Base-by-base conservation (phyloP, 176 grass and related monocot genomes). In the Hyparrhenia diplandra region DNA sequence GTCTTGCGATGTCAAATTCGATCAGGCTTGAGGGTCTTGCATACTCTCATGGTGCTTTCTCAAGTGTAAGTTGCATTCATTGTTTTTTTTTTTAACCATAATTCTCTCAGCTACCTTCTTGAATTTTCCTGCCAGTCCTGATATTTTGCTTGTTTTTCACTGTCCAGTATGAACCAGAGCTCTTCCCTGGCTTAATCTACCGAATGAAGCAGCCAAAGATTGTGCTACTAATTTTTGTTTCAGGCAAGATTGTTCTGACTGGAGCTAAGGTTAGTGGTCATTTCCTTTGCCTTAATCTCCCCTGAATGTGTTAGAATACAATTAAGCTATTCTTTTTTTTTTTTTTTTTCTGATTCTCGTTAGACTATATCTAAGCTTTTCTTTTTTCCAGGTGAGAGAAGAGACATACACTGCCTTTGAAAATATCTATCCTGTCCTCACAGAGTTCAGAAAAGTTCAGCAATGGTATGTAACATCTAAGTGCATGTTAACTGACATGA, bases 191-290 rank as follows among this genome's bases (percentile, higher is more conserved):
- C 10, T 58, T 94, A 62, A 97, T 97, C 20, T 94, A 97, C 87
- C 89, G 91, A 36, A 97, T 97, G 94, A 97, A 87, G 51, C 94
- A 97, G 77, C 94, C 89, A 0, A 97, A 97, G 84, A 97, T 92
- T 73, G 91, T 94, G 77, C 94, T 92, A 41, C 83, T 97, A 39
- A 97, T 97, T 88, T 97, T 97, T 64, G 94, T 97, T 60, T 97
- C 94, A 51, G 94, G 94, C 71, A 94, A 97, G 74, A 97, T 97
- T 84, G 94, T 97, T 78, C 84, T 97, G 42, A 97, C 91, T 11
- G 94, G 89, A 18, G 91, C 94, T 67, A 94, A 97, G 94, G 94
- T 94, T 78, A 85, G 75, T 4, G 21, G 4, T 77, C 5, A 23
- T 71, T 69, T 41, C 4, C 45, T 47, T 3, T 17, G 45, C 45